Base-by-base conservation (phyloP, 352 stramenopile species). In the Phytophthora brassicae region DNA sequence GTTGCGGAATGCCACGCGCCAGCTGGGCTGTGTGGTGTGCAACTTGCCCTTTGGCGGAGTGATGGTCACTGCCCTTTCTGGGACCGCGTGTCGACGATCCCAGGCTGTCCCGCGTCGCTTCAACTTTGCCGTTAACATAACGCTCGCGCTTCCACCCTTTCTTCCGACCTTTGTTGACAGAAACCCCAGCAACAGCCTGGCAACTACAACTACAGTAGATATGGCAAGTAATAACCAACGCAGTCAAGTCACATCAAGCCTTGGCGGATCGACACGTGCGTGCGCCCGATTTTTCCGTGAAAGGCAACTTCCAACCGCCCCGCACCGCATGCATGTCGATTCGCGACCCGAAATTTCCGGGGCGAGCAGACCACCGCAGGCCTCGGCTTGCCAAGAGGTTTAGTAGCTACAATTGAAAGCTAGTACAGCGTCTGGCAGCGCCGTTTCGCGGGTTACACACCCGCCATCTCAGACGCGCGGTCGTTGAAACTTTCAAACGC, bases 111-210 rank as follows among this genome's bases (percentile, higher is more conserved):
- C 56, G 46, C 59, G 53, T 53, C 58, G 60, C 65, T 77, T 77
- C 65, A 72, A 74, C 60, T 68, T 72, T 72, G 66, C 66, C 62
- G 69, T 74, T 77, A 61, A 31, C 56, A 60, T 68, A 70, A 68
- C 66, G 63, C 62, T 60, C 35, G 44, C 42, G 49, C 39, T 64
- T 59, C 63, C 56, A 66, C 64, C 50, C 51, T 72, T 69, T 68
- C 65, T 72, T 68, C 60, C 60, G 65, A 66, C 64, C 24, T 13
- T 42, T 26, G 22, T 39, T 19, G 28, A 31, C 31, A 53, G 59
- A 72, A 72, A 69, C 65, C 59, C 59, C 59, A 68, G 58, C 12
- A 6, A 17, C 23, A n/a, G 33, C 36, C n/a, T n/a, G 26, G 19
- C 39, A 53, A 26, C 41, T 31, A 16, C 26, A 11, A 39, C 26